phyloP scores from a whole-genome alignment of 2,329 filamentous ascomycete species.

The Pseudocercospora cruenta region DNA sequence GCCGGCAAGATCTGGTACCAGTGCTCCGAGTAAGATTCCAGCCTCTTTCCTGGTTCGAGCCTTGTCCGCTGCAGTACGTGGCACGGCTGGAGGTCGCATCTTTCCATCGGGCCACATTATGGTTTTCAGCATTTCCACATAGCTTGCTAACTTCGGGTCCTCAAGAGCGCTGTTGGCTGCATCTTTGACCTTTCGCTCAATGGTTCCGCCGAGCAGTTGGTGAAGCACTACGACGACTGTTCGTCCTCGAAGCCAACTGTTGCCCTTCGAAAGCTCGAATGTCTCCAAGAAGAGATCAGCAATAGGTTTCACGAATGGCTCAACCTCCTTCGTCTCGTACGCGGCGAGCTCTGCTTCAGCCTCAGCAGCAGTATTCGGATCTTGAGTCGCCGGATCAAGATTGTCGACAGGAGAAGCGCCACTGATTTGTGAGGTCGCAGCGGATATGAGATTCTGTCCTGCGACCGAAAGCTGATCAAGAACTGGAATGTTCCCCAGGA shows the following conservation, averaged over 20 bases:
- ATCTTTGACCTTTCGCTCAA: conserved; percentile 92
- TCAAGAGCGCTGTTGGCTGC: conserved; percentile 72
- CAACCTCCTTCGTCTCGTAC: conserved; percentile 84
- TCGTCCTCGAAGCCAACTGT: conserved; percentile 94
- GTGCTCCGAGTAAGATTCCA: conserved; percentile 81
- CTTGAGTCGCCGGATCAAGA: conserved; percentile 45
- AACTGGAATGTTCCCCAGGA: conserved; percentile 92
- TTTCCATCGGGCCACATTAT: conserved; percentile 79
- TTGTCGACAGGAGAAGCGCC: conserved; percentile 47
- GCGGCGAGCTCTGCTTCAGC: conserved; percentile 92
- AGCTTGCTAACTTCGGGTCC: conserved; percentile 77
- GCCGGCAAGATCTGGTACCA: conserved; percentile 87
- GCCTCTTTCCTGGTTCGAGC: conserved; percentile 82
- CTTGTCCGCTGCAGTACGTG: conserved; percentile 73
- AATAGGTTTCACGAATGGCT: conserved; percentile 97
- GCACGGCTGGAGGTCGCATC: conserved; percentile 52
- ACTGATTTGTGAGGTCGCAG: conserved; percentile 60
- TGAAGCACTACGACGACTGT: conserved; percentile 96
- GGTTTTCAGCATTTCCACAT: conserved; percentile 73
- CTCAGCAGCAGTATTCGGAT: conserved; percentile 64
- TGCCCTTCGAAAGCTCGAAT: conserved; percentile 91
- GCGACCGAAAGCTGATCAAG: conserved; percentile 91
- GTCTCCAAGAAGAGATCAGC: conserved; percentile 96
- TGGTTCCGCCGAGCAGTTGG: conserved; percentile 91
- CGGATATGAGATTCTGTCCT: conserved; percentile 85